Percentiles rank a stretch among this genome's conserved stretches.
Evolutionary conservation across 495 filamentous ascomycete genomes (phyloP).

Genomic region (Xylaria cubensis): DNA sequence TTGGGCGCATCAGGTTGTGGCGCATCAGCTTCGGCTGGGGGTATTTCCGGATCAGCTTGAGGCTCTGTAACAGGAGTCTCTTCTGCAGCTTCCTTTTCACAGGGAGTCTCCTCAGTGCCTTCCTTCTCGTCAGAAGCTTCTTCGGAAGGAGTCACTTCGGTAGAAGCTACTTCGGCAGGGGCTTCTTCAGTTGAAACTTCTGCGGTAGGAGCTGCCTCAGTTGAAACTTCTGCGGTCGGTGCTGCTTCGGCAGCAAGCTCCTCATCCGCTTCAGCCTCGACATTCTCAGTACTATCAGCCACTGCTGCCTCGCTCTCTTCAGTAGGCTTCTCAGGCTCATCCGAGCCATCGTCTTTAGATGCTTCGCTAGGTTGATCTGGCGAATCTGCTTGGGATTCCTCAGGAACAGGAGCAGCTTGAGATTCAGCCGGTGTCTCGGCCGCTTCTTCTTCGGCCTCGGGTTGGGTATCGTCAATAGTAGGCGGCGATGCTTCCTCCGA

Average conservation of each 20-base stretch:
- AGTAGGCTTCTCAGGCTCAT: constrained; percentile 8
- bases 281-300: not conserved
- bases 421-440: not conserved
- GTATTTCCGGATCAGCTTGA: constrained; percentile 5
- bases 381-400: not conserved
- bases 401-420: not conserved
- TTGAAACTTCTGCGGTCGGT: not conserved
- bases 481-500: not conserved
- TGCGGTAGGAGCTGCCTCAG: constrained; percentile 9
- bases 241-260: not conserved
- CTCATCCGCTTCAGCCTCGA: not conserved
- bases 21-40: not conserved
- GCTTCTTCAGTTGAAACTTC: constrained; percentile 3
- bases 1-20: constrained; percentile 5
- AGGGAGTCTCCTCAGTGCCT: not conserved
- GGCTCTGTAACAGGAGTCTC: not conserved
- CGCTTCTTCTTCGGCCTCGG: not conserved
- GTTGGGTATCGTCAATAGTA: not conserved
- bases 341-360: not conserved
- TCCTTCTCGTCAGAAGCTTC: not conserved
- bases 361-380: not conserved
- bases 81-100: constrained; percentile 14
- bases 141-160: not conserved
- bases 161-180: not conserved
- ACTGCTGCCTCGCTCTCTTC: not conserved